Evolutionary conservation across 2,329 filamentous ascomycete genomes (phyloP), one percentile per base, ranked within the genome.

Genomic region (Fulvia fulva): DNA sequence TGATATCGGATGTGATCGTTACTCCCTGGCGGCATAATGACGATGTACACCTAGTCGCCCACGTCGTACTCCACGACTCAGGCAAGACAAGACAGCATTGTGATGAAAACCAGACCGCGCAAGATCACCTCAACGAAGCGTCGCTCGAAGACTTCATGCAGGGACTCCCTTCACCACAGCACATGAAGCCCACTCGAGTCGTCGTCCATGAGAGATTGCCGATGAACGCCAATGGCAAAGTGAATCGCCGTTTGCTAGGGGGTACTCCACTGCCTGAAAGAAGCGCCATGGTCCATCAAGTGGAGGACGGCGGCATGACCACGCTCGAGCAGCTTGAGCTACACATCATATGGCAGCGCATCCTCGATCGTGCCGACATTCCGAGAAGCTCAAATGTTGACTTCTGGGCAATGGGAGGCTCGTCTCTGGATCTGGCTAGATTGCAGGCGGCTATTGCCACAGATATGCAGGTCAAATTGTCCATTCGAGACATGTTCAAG

Each of bases 371-470:
- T 23, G 21, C 34, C 14, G 54, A 60, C 22, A 49, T 63, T 34
- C 59, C 61, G 22, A 34, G 55, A 1, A 63, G 69, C 7, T 41
- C 57, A 0, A 34, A 62, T 2, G 67, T 75, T 3, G 71, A 76
- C 63, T 79, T 81, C 65, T 80, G 79, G 65, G 57, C 58, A 0
- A 60, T 73, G 1, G 77, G 77, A 2, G 78, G 77, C 5, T 78
- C 71, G 55, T 80, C 77, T 0, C 55, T 79, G 3, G 66, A 76
- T 0, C 60, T 78, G 0, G 64, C 80, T 11, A 60, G 68, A 3
- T 71, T 83, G 0, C 73, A 76, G 53, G 53, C 62, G 0, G 55
- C 56, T 0, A 74, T 83, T 28, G 61, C 63, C 1, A 52, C 70
- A 1, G 32, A 32, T 0, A 76, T 81, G 53, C 55, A 63, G 0